Evolutionary conservation across 1,139 yeast genomes (phyloP), one percentile per base, ranked within the genome.

Genomic region (Diutina ranongensis): DNA sequence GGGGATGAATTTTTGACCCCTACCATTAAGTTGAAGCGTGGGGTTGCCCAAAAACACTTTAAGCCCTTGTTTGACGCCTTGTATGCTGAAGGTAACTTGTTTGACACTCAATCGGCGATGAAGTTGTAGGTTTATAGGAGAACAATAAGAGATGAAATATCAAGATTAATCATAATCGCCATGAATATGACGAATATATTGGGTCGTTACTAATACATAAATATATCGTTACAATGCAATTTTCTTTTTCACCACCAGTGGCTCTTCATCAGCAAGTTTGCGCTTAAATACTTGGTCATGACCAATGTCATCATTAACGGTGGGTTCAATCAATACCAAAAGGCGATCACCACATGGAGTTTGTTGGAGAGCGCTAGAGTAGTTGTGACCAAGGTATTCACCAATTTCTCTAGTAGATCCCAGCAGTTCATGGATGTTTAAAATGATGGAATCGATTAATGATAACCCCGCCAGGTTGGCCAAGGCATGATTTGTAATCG

Each of bases 381-480:
- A 25, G 10, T n/a, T 15, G 7, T 10, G n/a, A 7, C 18, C 31
- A 22, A 38, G 12, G 13, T 38, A 25, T 8, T 25, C 21, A 8
- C 21, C 42, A 5, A 25, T 22, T 27, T 12, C 9, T 15, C 32
- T 8, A 12, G 32, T 38, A 12, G 19, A 16, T 20, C 40, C 28
- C 40, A 35, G 40, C 5, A 27, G 42, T 3, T 38, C 42, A 16
- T 38, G 18, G 5, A 38, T 19, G 15, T 16, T 38, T 12, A 10
- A n/a, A 7, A 12, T 10, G 3, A 85, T 61, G 3, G 72, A 61
- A 52, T 78, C 83, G 46, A 87, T 64, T 38, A 89, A 67, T 55
- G 84, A 92, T 46, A 88, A 67, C 52, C 94, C 76, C 3, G 94
- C 73, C 0, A 96, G 86, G 55, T 79, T 84, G 2, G 85, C 73